phyloP scores from a whole-genome alignment of 2,329 filamentous ascomycete genomes.

The Corinectria fuckeliana region DNA sequence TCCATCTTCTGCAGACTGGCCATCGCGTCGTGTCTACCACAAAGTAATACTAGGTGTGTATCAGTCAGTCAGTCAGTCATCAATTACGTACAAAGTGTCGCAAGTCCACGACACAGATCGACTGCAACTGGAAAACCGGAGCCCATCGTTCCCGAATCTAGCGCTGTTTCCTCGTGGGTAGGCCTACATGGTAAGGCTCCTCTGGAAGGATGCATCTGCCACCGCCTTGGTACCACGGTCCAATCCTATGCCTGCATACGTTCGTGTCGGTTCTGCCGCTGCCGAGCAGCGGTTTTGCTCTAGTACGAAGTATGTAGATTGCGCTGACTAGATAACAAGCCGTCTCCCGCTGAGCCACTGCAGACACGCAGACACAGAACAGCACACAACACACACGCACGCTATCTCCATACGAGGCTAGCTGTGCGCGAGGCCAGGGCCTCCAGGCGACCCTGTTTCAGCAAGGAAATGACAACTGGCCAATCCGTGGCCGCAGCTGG shows the following conservation, averaged over 20 bases:
- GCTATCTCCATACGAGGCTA: constrained; percentile 1
- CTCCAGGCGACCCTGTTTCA: constrained; percentile 40
- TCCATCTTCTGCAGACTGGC: too few relatives aligned
- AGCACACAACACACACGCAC: not conserved
- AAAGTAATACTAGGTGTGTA: too few relatives aligned
- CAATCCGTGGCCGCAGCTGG: constrained; percentile 33
- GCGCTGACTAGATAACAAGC: constrained; percentile 22
- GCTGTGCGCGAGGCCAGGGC: constrained; percentile 18
- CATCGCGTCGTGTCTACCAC: constrained; percentile 19
- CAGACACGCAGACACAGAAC: not conserved
- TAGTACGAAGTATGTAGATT: constrained; percentile 18
- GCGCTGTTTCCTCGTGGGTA: constrained; percentile 7
- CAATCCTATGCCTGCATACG: constrained; percentile 16
- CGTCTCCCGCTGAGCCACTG: not conserved
- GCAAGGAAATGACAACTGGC: constrained; percentile 39
- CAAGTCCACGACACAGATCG: not conserved
- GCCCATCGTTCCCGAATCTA: constrained; percentile 9
- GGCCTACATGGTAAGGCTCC: not conserved
- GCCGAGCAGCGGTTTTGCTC: constrained; percentile 13
- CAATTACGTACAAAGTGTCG: constrained; percentile 27
- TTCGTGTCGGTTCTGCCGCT: constrained; percentile 25
- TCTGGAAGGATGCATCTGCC: not conserved
- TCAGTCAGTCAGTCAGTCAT: constrained; percentile 13
- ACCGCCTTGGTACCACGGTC: constrained; percentile 1
- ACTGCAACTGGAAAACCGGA: too few relatives aligned